phyloP scores from a whole-genome alignment of 164 flowering plant species.

The Tetrastigma voinierianum region DNA sequence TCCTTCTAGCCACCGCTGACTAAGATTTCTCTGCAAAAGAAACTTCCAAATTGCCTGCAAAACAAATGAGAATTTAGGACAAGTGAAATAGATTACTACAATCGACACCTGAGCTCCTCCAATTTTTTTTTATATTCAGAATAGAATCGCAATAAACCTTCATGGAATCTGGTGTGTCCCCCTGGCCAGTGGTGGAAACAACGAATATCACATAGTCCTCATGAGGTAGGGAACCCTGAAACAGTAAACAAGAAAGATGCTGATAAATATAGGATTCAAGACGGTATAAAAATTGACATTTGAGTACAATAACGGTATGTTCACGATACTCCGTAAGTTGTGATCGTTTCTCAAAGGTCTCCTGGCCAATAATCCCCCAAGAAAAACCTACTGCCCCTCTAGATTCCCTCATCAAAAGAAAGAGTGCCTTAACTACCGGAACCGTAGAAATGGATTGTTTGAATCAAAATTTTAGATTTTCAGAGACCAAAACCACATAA shows the following conservation, averaged over 20 bases:
- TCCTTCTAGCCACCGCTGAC: slow-evolving; percentile 64
- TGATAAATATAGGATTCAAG: slow-evolving; percentile 3
- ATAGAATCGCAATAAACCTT: slow-evolving; percentile 48
- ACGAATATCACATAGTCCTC: slow-evolving; percentile 65
- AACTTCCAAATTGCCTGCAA: slow-evolving; percentile 82
- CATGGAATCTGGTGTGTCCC: slow-evolving; percentile 84
- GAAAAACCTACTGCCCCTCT: too few species aligned
- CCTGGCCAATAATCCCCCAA: too few species aligned
- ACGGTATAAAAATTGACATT: background rate
- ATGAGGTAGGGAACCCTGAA: slow-evolving; percentile 48
- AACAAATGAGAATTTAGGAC: background rate
- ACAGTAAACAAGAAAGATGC: slow-evolving; percentile 13
- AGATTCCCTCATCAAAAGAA: too few species aligned
- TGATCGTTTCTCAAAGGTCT: too few species aligned
- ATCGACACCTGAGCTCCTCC: background rate
- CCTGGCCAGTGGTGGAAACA: slow-evolving; percentile 96
- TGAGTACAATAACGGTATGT: background rate
- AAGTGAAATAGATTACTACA: background rate
- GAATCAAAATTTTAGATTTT: too few species aligned
- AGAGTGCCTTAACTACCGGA: too few species aligned
- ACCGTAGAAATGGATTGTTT: too few species aligned
- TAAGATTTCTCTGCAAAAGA: slow-evolving; percentile 68
- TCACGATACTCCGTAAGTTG: too few species aligned
- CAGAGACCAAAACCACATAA: background rate
- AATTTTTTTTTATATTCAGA: background rate